Base-by-base conservation (phyloP, 768 basidiomycete species). In the Candolleomyces aberdarensis region DNA sequence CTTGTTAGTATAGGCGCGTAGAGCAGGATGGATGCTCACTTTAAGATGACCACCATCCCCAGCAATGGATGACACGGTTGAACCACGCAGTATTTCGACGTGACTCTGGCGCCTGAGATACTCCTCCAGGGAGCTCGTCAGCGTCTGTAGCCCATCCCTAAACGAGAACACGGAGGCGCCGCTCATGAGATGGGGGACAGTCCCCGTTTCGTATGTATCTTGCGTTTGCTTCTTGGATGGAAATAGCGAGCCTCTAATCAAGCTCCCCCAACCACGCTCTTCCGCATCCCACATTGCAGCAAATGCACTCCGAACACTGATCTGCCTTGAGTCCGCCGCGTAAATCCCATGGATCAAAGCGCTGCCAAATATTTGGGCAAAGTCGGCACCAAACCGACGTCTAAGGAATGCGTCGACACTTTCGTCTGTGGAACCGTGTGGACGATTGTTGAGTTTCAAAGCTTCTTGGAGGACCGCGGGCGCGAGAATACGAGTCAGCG, bases 261-360 rank as follows among this genome's bases (percentile, higher is more conserved):
- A 77, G 52, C 89, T 89, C 0, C 94, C 94, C 15, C 77, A 69
- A 3, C 90, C 87, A 20, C 78, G 71, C 55, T 86, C 80, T 68
- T 89, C 92, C 0, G 86, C 80, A 0, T 87, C 82, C 83, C 85
- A 90, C 57, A 97, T 64, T 2, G 78, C 75, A 0, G 92, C 89
- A 67, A 97, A 93, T 1, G 92, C 84, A 2, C 93, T 81, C 3
- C 88, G 83, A 3, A 94, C 78, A 61, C 91, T 92, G 17, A 98
- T 74, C 44, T 76, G 67, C 2, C 90, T 76, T 2, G 94, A 84
- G 67, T 96, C 94, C 1, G 93, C 85, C 1, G 94, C 94, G 70
- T 98, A 98, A 58, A 98, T 91, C 0, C 96, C 96, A 67, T 97
- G 96, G 0, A 94, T 85, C 60, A 97, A 76, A 0, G 96, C 89